Evolutionary conservation across 1,284 basidiomycete species (phyloP), one percentile per base, ranked within the genome.

Genomic region (Ceratobasidium papillatum): DNA sequence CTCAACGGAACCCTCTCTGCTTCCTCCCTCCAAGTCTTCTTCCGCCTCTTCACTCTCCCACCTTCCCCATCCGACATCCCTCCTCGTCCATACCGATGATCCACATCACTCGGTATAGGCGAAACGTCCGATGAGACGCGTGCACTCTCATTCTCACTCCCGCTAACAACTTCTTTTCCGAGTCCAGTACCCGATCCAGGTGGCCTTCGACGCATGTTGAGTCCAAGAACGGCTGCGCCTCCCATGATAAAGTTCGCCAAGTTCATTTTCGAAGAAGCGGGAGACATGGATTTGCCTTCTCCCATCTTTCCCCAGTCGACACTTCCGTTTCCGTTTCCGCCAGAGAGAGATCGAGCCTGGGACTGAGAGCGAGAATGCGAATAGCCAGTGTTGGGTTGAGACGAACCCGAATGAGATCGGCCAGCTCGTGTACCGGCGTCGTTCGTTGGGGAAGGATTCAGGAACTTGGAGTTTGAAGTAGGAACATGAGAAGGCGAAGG

Each of bases 201-300:
- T 41, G 63, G 25, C 41, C 52, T 36, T 22, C 58, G 56, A 19
- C 58, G 56, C 45, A 32, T 52, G 43, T 51, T 61, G 19, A 64
- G 14, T 14, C 62, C 52, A 27, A 72, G 69, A 1, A 72, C 56
- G 5, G 69, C 58, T 9, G 69, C 69, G 9, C 69, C 69, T 30
- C 69, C 69, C 30, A 72, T 59, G 43, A 72, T 72, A 47, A 72
- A 61, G 43, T 72, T 72, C 25, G 69, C 69, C 58, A 72, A 25
- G 54, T 72, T 72, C 69, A 72, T 58, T 4, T 58, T 58, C 27
- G 69, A 72, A 17, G 69, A 72, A 7, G 69, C 25, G 47, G 69
- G 69, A 12, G 69, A 72, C 58, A 62, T 72, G 8, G 56, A 61
- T 27, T 59, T 59, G 68, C 41, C 27, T 1, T 59, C 43, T 19